Evolutionary conservation across 2,329 filamentous ascomycete species (phyloP).

Genomic region (Ceratocystis huliohia): DNA sequence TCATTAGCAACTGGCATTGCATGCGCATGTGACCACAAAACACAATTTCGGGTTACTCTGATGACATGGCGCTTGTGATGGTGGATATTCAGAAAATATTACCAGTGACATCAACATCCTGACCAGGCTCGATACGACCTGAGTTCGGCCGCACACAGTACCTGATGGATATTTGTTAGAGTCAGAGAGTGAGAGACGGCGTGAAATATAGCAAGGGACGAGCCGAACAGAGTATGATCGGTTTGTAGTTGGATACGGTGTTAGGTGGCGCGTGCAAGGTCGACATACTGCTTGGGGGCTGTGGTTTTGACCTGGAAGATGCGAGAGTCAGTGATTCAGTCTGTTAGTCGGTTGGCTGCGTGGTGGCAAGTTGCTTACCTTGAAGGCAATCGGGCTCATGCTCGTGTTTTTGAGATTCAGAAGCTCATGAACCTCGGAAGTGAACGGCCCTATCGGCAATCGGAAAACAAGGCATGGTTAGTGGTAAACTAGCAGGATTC

Average conservation of each 20-base stretch:
- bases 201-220: not conserved
- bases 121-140: slow-evolving; percentile 81
- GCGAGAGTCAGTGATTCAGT: not conserved
- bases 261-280: not conserved
- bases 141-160: slow-evolving; percentile 98
- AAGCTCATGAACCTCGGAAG: slow-evolving; percentile 50
- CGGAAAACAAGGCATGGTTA: slow-evolving; percentile 5
- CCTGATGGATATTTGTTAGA: slow-evolving; percentile 36
- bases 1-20: slow-evolving; percentile 18
- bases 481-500: not conserved
- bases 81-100: slow-evolving; percentile 27
- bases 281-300: slow-evolving; percentile 84
- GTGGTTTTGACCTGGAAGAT: slow-evolving; percentile 81
- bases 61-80: not conserved
- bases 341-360: not conserved
- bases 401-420: slow-evolving; percentile 54
- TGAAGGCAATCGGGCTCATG: slow-evolving; percentile 52
- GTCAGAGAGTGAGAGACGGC: not conserved
- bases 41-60: not conserved
- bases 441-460: slow-evolving; percentile 46
- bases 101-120: slow-evolving; percentile 89
- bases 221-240: not conserved
- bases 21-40: slow-evolving; percentile 23
- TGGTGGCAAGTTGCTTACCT: slow-evolving; percentile 37
- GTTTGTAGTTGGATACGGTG: not conserved